Evolutionary conservation across 1,139 yeast species (phyloP), one percentile per base, ranked within the genome.

Genomic region (Scheffersomyces insectosa): DNA sequence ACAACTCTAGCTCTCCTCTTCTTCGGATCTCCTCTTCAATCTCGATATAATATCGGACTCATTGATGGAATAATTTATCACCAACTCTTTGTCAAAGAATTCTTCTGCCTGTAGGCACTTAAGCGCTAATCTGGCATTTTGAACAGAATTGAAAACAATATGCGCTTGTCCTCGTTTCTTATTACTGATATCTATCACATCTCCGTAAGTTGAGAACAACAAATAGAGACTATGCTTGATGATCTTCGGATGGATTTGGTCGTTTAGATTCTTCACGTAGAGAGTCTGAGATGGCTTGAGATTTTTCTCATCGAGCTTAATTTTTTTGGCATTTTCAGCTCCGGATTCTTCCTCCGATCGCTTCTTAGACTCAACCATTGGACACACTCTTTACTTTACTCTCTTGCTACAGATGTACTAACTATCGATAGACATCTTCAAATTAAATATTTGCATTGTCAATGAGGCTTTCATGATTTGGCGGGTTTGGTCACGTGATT

Each of bases 141-240:
- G 67, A 1, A 70, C 50, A 36, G 74, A 72, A 23, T 76, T 72
- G 45, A 83, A 79, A 5, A 80, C 75, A 1, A 88, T 63, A 67
- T 86, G 89, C 0, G 95, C 96, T 60, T 86, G 95, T 0, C 96
- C 96, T 34, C 91, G 70, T 70, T 82, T 72, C 51, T 71, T 71
- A 43, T 55, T 57, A 33, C 55, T 51, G 20, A 88, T 72, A 31
- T 80, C 80, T 3, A 86, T 58, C 2, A 88, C 74, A 50, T 82
- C 88, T 1, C 95, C 95, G 57, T 75, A 85, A 0, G 85, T 72
- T 13, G 86, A 72, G 55, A 85, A 85, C 6, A 85, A 62, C 42
- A 85, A 58, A 59, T 83, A 86, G 28, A 88, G 65, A 45, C 76
- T 75, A 44, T 77, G 77, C 49, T 75, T 77, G 46, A 87, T 60